These are phyloP conservation scores for Malus orientalis DNA, from an alignment of 306 rosid species.

Conservation along the genomic window DNA sequence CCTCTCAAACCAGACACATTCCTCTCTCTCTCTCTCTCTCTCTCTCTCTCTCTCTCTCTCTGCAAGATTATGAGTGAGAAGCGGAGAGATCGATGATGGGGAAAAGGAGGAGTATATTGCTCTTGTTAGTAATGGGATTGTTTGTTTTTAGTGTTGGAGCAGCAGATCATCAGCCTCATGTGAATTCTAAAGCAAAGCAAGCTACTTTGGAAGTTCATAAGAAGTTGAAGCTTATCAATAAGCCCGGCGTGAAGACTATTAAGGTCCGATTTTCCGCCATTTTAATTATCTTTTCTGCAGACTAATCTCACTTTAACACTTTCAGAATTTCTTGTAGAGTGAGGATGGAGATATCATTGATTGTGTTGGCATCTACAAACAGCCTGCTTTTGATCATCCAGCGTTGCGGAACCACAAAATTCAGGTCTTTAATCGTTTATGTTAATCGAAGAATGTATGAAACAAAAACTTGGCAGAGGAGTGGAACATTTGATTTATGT, in stretches of 20 bases:
- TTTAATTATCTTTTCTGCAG: neutral
- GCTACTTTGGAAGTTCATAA: slow-evolving; percentile 8
- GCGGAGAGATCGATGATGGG: slow-evolving; percentile 11
- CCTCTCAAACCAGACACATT: neutral
- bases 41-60: neutral
- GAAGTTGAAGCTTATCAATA: slow-evolving; percentile 47
- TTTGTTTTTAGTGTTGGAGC: slow-evolving; percentile 1
- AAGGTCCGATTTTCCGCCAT: slow-evolving; percentile 18
- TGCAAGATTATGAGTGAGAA: neutral
- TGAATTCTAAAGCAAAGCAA: slow-evolving; percentile 8
- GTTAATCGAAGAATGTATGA: neutral
- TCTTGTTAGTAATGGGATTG: slow-evolving; percentile 16
- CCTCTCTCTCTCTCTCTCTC: neutral
- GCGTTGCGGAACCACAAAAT: slow-evolving; percentile 41
- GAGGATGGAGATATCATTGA: slow-evolving; percentile 57
- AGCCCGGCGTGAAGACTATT: slow-evolving; percentile 40
- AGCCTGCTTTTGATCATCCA: slow-evolving; percentile 55
- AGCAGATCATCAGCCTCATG: neutral
- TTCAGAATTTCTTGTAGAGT: slow-evolving; percentile 27
- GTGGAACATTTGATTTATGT: no score
- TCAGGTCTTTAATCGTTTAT: slow-evolving; percentile 19
- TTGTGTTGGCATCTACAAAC: slow-evolving; percentile 42
- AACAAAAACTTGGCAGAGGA: neutral
- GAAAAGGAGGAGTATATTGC: neutral
- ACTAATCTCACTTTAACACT: neutral